Evolutionary conservation across 192 early-diverging fungal genomes (phyloP), one percentile per base, ranked within the genome.

Genomic region (Linnemannia elongata): DNA sequence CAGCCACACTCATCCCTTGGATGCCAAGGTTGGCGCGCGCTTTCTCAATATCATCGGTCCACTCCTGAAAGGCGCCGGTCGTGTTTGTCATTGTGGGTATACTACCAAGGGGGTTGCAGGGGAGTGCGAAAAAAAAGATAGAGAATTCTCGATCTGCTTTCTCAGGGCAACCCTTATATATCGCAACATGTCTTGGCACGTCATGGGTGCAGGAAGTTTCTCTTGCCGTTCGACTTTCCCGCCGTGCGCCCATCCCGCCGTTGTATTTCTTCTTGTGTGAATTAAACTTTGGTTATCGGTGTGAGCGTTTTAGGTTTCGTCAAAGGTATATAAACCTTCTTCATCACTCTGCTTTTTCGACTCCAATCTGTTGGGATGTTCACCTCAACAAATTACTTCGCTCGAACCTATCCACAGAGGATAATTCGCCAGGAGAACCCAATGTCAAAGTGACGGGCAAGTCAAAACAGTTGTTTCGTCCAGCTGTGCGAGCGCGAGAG

Each of bases 1-100:
- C 76, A 38, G 76, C 44, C 30, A 78, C 76, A 78, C 76, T 78
- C 66, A 78, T 49, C 17, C 76, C 76, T 9, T 78, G 76, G 68
- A 70, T 78, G 42, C 76, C 76, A 45, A 78, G 60, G 44, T 70
- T 78, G 76, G 76, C 27, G 68, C 76, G 66, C 12, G 76, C 76
- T 44, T 52, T 78, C 76, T 78, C 68, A 52, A 78, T 78, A 12
- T 68, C 68, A 33, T 78, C 76, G 33, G 76, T 70, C 76, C 76
- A 78, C 45, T 78, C 66, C 60, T 69, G 76, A 78, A 77, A 77
- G 63, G 35, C 30, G 55, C 35, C 55, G 38, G 74, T 76, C 38
- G 55, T 76, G 10, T 74, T 74, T 74, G 73, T 74, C 73, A 74
- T 74, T 52, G 73, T 49, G 54, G 35, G 44, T 74, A 52, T 74